phyloP scores from a whole-genome alignment of 805 yeast species.

The Metschnikowia chrysomelidarum region DNA sequence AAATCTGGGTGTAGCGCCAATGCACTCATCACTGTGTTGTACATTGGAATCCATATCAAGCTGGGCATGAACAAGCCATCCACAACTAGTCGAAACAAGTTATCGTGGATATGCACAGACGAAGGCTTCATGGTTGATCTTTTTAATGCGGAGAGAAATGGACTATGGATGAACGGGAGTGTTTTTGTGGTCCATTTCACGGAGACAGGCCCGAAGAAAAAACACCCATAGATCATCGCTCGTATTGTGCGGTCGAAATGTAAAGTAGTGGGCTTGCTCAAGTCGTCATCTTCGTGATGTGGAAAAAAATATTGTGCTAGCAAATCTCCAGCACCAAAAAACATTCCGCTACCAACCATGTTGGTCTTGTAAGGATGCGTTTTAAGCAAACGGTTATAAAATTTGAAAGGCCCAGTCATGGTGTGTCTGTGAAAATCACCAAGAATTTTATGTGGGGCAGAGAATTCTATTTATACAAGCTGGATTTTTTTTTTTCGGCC shows the following conservation, averaged over 20 bases:
- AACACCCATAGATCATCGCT: constrained; percentile 37
- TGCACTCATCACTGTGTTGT: constrained; percentile 37
- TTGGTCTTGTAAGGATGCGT: constrained; percentile 53
- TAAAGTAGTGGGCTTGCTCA: constrained; percentile 20
- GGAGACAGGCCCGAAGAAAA: constrained; percentile 38
- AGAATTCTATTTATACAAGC: constrained; percentile 1
- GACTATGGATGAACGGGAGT: constrained; percentile 36
- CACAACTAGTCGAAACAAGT: constrained; percentile 25
- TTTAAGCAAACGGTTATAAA: constrained; percentile 30
- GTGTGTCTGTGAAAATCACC: neutral
- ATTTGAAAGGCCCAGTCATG: constrained; percentile 18
- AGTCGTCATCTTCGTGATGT: constrained; percentile 23
- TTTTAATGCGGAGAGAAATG: constrained; percentile 25
- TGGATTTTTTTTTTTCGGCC: neutral
- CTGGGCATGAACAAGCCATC: constrained; percentile 40
- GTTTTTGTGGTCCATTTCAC: constrained; percentile 39
- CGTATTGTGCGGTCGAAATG: constrained; percentile 33
- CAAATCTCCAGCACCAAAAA: constrained; percentile 43
- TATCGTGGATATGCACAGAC: constrained; percentile 22
- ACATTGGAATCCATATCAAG: constrained; percentile 42
- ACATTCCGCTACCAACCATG: constrained; percentile 50
- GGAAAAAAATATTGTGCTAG: constrained; percentile 43
- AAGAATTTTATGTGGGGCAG: neutral
- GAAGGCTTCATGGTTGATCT: constrained; percentile 13
- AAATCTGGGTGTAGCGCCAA: constrained; percentile 38